Percentiles rank a stretch among this genome's conserved stretches.
Conservation (phyloP, 495 filamentous ascomycete species). For the Hypoxylon cercidicola region DNA sequence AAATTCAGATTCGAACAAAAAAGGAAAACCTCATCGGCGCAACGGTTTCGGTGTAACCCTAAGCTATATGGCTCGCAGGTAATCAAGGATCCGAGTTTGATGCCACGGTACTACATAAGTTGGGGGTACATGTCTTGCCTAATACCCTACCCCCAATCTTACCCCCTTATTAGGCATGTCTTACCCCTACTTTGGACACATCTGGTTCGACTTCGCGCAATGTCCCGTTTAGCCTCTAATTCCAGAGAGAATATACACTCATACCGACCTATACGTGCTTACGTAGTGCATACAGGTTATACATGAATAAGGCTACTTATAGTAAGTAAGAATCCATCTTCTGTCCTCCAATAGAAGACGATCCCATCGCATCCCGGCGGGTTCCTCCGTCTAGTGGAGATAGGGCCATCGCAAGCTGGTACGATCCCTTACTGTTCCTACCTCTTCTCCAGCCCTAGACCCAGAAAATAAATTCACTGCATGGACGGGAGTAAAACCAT, state of each 20-base stretch:
- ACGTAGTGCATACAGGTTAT: conserved; percentile 4
- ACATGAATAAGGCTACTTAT: conserved; percentile 10
- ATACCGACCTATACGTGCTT: conserved; percentile 1
- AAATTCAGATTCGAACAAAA: conserved; percentile 36
- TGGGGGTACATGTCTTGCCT: conserved; percentile 39
- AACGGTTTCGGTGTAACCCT: conserved; percentile 36
- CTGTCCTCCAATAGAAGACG: neutral
- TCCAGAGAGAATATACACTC: conserved; percentile 4
- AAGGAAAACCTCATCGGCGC: conserved; percentile 9
- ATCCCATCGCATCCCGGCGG: conserved; percentile 13
- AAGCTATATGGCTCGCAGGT: conserved; percentile 1
- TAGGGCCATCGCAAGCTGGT: conserved; percentile 4
- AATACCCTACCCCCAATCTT: conserved; percentile 29
- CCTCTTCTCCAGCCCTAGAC: neutral
- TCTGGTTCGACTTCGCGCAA: conserved; percentile 23
- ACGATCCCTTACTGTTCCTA: conserved; percentile 6
- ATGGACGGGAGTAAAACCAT: no score
- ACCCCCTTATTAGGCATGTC: conserved; percentile 23
- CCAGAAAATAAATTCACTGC: neutral
- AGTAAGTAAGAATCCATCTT: conserved; percentile 5
- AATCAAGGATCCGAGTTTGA: conserved; percentile 18
- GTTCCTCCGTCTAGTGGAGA: conserved; percentile 26
- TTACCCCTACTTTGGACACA: neutral
- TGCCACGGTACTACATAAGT: conserved; percentile 31
- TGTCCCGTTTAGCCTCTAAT: conserved; percentile 36